These are phyloP conservation scores for Backusella morwellensis DNA, from an alignment of 192 early-diverging fungal species.

Conservation along the genomic window DNA sequence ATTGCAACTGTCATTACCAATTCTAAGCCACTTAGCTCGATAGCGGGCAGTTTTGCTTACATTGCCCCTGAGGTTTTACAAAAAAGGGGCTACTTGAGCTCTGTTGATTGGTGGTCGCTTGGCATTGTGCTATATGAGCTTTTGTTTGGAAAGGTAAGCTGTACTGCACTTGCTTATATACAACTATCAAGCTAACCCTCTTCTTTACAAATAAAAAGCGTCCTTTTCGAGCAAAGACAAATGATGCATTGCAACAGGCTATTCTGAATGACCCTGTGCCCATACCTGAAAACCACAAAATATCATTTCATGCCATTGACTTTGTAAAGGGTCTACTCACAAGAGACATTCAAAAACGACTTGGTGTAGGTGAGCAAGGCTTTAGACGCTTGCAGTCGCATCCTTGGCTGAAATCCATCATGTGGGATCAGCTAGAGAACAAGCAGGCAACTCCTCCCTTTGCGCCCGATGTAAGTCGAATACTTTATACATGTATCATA, in stretches of 20 bases:
- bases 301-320: slow-evolving; percentile 51
- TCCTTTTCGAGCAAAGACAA: slow-evolving; percentile 84
- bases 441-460: slow-evolving; percentile 79
- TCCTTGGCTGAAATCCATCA: slow-evolving; percentile 74
- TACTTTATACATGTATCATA: background rate
- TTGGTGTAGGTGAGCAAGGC: slow-evolving; percentile 79
- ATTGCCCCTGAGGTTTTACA: slow-evolving; percentile 83
- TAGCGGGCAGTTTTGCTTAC: slow-evolving; percentile 84
- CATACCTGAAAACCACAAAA: slow-evolving; percentile 54
- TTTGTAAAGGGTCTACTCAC: slow-evolving; percentile 42
- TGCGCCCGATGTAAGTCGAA: slow-evolving; percentile 71
- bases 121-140: slow-evolving; percentile 79
- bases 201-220: slow-evolving; percentile 45
- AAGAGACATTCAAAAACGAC: slow-evolving; percentile 63
- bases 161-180: background rate
- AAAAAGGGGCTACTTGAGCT: slow-evolving; percentile 50
- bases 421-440: slow-evolving; percentile 75
- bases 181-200: no score
- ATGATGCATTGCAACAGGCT: slow-evolving; percentile 69
- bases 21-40: slow-evolving; percentile 64
- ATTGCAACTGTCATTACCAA: slow-evolving; percentile 72
- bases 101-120: slow-evolving; percentile 76
- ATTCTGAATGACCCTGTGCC: slow-evolving; percentile 68
- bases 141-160: slow-evolving; percentile 70
- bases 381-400: slow-evolving; percentile 66